Base-by-base conservation (phyloP, 495 filamentous ascomycete species). In the Evansstolkia leycettana region DNA sequence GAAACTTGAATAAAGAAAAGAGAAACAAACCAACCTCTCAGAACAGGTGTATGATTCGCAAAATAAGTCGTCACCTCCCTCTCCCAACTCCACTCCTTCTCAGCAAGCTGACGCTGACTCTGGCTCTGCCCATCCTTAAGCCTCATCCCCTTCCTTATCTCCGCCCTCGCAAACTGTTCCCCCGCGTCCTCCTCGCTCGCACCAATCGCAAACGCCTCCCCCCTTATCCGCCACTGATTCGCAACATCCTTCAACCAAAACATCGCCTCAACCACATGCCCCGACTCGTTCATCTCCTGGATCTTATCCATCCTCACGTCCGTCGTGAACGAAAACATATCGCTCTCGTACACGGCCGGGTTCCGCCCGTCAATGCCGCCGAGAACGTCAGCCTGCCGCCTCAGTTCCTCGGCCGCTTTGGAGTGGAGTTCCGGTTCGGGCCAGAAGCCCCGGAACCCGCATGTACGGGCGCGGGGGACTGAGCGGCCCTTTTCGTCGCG, bases 261-360 rank as follows among this genome's bases (percentile, higher is more conserved):
- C 9, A 85, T 69, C 8, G 75, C 84, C 55, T 98, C 90, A 10
- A 87, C 73, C 0, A 67, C 66, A 15, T 73, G 77, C 0, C 80
- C 83, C 5, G 52, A 54, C 3, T 25, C 35, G 10, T 45, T 38
- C 0, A 95, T 44, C 52, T 95, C 78, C 2, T 55, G 55, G 2
- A 78, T 62, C 63, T 98, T 98, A 20, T 77, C 68, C 84, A 86
- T 93, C 8, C 90, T 69, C 7, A 72, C 69, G 52, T 98, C 90
- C 0, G 88, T 93, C 0, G 89, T 95, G 40, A 96, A 79, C 1
- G 81, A 76, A 3, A 78, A 65, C 39, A 84, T 56, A 43, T 96
- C 86, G 35, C 73, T 82, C 33, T 82, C 76, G 50, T 67, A 94
- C 0, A 76, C 45, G 7, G 45, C 39, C 7, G 79, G 75, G 52